Percentiles rank a stretch among this genome's conserved stretches.
These are phyloP conservation scores for Colletotrichum trifolii DNA, from an alignment of 2,329 filamentous ascomycete genomes.

Conservation along the genomic window DNA sequence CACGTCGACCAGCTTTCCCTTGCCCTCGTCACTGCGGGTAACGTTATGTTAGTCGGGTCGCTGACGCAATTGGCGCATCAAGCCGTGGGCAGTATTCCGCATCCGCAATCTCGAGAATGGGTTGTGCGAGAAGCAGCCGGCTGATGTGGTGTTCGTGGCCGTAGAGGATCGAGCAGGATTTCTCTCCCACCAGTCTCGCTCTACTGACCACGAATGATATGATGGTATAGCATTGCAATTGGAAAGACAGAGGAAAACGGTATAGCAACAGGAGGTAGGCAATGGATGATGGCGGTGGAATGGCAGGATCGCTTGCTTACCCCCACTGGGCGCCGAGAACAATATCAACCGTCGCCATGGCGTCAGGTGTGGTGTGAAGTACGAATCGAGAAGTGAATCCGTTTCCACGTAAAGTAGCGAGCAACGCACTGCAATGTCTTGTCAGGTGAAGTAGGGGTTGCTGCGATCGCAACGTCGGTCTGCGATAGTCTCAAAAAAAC, in stretches of 20 bases:
- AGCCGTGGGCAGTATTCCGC: not conserved
- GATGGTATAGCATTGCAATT: constrained; percentile 33
- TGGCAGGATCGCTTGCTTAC: constrained; percentile 42
- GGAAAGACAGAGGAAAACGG: constrained; percentile 38
- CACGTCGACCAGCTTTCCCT: constrained; percentile 52
- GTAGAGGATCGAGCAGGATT: no score
- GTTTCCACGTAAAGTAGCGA: constrained; percentile 10
- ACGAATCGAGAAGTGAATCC: not conserved
- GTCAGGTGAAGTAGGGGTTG: constrained; percentile 31
- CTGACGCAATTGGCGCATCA: constrained; percentile 18
- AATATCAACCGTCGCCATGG: constrained; percentile 43
- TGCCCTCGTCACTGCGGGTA: constrained; percentile 49
- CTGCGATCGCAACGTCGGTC: constrained; percentile 37
- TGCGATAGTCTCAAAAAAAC: constrained; percentile 37
- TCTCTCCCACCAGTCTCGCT: not conserved
- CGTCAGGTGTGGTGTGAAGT: constrained; percentile 6
- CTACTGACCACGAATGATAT: constrained; percentile 18
- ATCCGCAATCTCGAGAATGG: not conserved
- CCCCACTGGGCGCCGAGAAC: constrained; percentile 53
- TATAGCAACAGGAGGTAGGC: constrained; percentile 33
- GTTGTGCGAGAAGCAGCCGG: not conserved
- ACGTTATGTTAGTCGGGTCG: constrained; percentile 22
- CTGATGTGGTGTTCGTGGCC: not conserved
- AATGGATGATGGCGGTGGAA: not conserved
- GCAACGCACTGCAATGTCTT: constrained; percentile 27